Evolutionary conservation across 306 rosid species (phyloP).

Genomic region (Dalbergia cultrata): DNA sequence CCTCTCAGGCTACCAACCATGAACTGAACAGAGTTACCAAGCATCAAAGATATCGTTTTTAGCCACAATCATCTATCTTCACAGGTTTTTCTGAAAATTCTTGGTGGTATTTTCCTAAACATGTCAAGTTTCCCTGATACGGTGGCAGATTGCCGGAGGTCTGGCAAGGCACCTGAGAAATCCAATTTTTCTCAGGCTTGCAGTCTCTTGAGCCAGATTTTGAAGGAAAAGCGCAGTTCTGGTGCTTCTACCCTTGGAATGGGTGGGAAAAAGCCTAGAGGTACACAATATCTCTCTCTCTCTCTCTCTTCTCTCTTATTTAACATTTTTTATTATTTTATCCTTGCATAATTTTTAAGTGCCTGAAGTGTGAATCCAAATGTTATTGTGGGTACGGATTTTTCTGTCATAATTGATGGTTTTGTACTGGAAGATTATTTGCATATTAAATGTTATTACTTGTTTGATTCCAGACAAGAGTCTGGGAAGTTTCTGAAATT

Average conservation of each 20-base stretch:
- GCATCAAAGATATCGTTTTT: conserved; percentile 1
- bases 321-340: not conserved
- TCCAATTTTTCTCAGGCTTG: conserved; percentile 79
- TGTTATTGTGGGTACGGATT: not conserved
- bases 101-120: conserved; percentile 5
- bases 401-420: conserved; percentile 2
- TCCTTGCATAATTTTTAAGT: not conserved
- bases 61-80: not conserved
- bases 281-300: conserved; percentile 30
- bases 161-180: conserved; percentile 65
- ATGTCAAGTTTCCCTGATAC: conserved; percentile 42
- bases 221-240: conserved; percentile 80
- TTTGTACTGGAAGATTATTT: conserved; percentile 19
- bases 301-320: not conserved
- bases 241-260: conserved; percentile 47
- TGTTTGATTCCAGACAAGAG: conserved; percentile 12
- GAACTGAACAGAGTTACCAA: not conserved
- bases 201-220: conserved; percentile 66
- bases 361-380: not conserved
- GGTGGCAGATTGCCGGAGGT: conserved; percentile 32
- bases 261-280: conserved; percentile 55
- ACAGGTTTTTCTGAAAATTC: not conserved
- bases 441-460: not conserved
- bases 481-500: conserved; percentile 26
- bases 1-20: not conserved